Evolutionary conservation across 2,329 filamentous ascomycete species (phyloP).

Genomic region (Colletotrichum incanum): DNA sequence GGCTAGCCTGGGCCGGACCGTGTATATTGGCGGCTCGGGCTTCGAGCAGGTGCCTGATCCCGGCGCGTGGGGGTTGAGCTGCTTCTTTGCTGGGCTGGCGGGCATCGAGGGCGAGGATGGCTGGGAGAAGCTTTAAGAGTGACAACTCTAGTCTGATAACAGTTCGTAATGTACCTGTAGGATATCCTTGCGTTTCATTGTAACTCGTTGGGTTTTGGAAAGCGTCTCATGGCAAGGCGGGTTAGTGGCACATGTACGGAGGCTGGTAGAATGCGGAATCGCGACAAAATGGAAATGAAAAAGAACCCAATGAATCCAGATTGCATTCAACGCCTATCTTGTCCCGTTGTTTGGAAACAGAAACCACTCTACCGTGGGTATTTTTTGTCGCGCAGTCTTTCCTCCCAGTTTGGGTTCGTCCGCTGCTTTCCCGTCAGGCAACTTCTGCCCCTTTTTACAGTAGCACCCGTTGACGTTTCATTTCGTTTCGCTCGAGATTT

Average conservation of each 20-base stretch:
- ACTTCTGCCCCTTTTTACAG: not conserved
- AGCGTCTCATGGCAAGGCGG: not conserved
- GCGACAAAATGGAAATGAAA: slow-evolving; percentile 6
- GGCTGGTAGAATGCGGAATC: slow-evolving; percentile 20
- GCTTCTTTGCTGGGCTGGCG: slow-evolving; percentile 86
- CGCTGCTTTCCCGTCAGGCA: slow-evolving; percentile 10
- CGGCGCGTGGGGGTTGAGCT: slow-evolving; percentile 82
- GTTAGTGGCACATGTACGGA: slow-evolving; percentile 23
- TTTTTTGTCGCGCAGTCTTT: slow-evolving; percentile 30
- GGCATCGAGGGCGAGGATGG: slow-evolving; percentile 62
- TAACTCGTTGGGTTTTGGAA: not conserved
- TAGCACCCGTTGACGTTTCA: not conserved
- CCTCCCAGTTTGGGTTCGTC: slow-evolving; percentile 6
- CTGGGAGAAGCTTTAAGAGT: slow-evolving; percentile 52
- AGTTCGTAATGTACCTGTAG: not conserved
- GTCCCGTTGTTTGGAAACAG: slow-evolving; percentile 46
- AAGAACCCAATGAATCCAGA: slow-evolving; percentile 39
- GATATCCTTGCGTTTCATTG: slow-evolving; percentile 1
- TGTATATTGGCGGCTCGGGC: slow-evolving; percentile 79
- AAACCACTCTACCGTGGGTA: slow-evolving; percentile 48
- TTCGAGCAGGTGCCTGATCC: slow-evolving; percentile 69
- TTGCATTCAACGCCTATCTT: slow-evolving; percentile 58
- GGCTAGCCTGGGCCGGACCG: slow-evolving; percentile 86
- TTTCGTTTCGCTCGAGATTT: not conserved
- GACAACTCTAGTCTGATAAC: not conserved